Conservation (phyloP, 768 basidiomycete genomes). For the Boletus huronensis region DNA sequence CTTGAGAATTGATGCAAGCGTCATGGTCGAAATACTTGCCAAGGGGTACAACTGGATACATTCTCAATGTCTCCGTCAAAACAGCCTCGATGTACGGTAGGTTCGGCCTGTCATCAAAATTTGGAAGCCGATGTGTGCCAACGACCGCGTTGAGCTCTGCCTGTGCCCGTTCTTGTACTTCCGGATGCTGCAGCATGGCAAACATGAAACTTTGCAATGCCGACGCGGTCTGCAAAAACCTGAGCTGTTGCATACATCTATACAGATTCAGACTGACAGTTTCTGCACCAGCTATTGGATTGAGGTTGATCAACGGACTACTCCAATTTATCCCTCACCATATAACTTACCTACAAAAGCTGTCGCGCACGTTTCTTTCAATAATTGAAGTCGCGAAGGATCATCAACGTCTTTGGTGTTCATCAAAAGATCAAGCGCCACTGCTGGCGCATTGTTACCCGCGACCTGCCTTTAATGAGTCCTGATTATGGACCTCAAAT, state of each 20-base stretch:
- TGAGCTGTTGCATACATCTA: neutral
- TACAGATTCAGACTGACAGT: constrained; percentile 4
- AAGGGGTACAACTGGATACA: constrained; percentile 14
- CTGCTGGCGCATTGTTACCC: constrained; percentile 9
- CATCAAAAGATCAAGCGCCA: constrained; percentile 13
- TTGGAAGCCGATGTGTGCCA: constrained; percentile 28
- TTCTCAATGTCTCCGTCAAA: too few relatives aligned
- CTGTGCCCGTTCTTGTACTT: constrained; percentile 30
- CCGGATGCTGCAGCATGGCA: constrained; percentile 32
- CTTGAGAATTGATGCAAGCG: neutral
- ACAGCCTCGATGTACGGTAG: constrained; percentile 30
- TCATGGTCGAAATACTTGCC: constrained; percentile 9
- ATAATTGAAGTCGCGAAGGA: constrained; percentile 6
- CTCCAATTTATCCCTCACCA: neutral
- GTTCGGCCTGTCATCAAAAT: constrained; percentile 18
- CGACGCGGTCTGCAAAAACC: constrained; percentile 4
- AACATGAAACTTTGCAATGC: constrained; percentile 27
- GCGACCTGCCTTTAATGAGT: constrained; percentile 7
- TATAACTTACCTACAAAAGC: constrained; percentile 11
- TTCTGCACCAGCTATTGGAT: constrained; percentile 18
- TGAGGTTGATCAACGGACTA: neutral
- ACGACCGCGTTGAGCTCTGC: constrained; percentile 30
- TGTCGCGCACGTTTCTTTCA: constrained; percentile 11
- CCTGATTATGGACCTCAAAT: neutral
- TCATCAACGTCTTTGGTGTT: neutral